These are phyloP conservation scores for Mycena crocata DNA, from an alignment of 768 basidiomycete genomes.

Conservation along the genomic window DNA sequence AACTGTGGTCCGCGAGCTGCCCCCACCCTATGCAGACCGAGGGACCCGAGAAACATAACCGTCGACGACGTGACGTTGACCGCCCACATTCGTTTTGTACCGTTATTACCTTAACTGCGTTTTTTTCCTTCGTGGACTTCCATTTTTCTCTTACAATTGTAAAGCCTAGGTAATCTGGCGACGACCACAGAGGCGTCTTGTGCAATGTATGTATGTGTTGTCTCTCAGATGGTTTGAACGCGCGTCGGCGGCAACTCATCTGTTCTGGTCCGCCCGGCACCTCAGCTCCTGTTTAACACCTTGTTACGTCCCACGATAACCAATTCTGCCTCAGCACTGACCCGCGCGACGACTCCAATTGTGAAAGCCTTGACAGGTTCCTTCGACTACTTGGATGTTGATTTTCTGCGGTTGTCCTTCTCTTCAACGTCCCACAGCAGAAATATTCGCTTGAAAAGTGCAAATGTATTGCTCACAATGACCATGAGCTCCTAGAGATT, in stretches of 20 bases:
- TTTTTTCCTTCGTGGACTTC: neutral
- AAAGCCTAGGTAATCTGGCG: too few relatives aligned
- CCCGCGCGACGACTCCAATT: too few relatives aligned
- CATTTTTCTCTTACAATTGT: too few relatives aligned
- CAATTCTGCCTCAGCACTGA: too few relatives aligned
- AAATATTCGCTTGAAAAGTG: neutral
- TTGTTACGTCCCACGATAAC: too few relatives aligned
- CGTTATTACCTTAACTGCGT: slow-evolving; percentile 2
- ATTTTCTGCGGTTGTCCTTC: neutral
- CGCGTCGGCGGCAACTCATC: too few relatives aligned
- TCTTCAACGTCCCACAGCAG: neutral
- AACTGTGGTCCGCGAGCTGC: slow-evolving; percentile 48
- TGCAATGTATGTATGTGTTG: too few relatives aligned
- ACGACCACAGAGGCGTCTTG: too few relatives aligned
- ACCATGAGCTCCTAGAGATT: neutral
- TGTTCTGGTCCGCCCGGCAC: too few relatives aligned
- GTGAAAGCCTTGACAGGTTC: too few relatives aligned
- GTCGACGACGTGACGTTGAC: neutral
- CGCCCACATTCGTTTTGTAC: slow-evolving; percentile 13
- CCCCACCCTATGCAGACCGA: slow-evolving; percentile 46
- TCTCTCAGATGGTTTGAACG: too few relatives aligned
- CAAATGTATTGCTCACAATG: neutral
- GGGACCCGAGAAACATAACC: slow-evolving; percentile 27
- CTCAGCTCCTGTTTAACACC: too few relatives aligned
- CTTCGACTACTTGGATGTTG: neutral